A percentile compares a stretch with the other conserved stretches of the same genome.
Conservation (phyloP, 257 asterid genomes). For the Craterostigma plantagineum region DNA sequence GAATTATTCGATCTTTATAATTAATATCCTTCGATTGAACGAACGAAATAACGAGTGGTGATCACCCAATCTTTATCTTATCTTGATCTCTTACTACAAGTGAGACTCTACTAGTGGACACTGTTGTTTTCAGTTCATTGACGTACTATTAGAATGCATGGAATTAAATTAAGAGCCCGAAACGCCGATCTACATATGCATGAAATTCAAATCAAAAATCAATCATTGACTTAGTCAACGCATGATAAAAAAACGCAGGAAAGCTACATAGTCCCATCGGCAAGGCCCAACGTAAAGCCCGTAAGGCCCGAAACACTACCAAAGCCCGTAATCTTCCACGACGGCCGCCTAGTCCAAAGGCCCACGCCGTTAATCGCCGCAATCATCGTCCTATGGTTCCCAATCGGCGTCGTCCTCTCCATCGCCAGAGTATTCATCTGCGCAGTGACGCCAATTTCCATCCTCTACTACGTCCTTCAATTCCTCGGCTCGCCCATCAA, state of each 20-base stretch:
- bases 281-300: conserved; percentile 5
- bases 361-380: conserved; percentile 17
- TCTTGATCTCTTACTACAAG: too few relatives aligned
- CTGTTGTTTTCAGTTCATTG: too few relatives aligned
- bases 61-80: too few relatives aligned
- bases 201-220: too few relatives aligned
- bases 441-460: neutral
- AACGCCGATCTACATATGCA: too few relatives aligned
- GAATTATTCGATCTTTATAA: too few relatives aligned
- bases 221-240: too few relatives aligned
- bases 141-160: too few relatives aligned
- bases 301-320: conserved; percentile 11
- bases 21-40: too few relatives aligned
- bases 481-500: neutral
- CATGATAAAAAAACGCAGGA: conserved; percentile 10
- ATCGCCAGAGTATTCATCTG: conserved; percentile 4
- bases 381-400: conserved; percentile 20
- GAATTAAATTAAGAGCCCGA: too few relatives aligned
- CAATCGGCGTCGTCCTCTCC: conserved; percentile 13
- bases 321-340: conserved; percentile 21
- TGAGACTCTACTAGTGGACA: too few relatives aligned
- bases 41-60: too few relatives aligned
- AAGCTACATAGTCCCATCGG: conserved; percentile 16
- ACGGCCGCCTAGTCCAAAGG: conserved; percentile 19
- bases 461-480: neutral